Evolutionary conservation across 192 early-diverging fungal genomes (phyloP).

Genomic region (Mortierella claussenii): DNA sequence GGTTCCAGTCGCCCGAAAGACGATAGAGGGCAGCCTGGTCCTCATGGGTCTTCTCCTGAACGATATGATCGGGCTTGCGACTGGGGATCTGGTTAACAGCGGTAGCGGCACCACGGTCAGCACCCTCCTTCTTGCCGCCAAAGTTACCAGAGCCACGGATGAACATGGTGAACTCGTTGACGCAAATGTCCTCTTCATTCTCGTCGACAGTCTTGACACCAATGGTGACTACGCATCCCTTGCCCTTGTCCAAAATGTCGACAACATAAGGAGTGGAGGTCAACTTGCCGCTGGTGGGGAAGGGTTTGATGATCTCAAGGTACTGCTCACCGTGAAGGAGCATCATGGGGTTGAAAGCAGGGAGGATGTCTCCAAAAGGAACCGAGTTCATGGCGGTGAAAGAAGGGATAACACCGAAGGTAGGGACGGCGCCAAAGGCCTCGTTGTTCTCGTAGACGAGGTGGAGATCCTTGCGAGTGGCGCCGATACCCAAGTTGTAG

Average conservation of each 20-base stretch:
- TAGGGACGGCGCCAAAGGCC: constrained; percentile 88
- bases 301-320: constrained; percentile 84
- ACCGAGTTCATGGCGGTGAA: constrained; percentile 76
- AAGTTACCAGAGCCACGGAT: constrained; percentile 93
- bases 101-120: constrained; percentile 81
- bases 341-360: constrained; percentile 94
- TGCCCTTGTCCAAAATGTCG: constrained; percentile 98
- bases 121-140: constrained; percentile 79
- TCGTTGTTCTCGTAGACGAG: constrained; percentile 94
- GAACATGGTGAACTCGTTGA: constrained; percentile 94
- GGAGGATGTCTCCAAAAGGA: constrained; percentile 77
- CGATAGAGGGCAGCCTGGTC: constrained; percentile 97
- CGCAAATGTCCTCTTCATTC: constrained; percentile 77
- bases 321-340: constrained; percentile 99
- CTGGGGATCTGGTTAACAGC: constrained; percentile 83
- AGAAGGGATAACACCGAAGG: constrained; percentile 90
- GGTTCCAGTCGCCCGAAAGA: constrained; percentile 95
- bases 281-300: constrained; percentile 87
- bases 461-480: constrained; percentile 83
- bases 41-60: constrained; percentile 87
- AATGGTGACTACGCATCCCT: constrained; percentile 84
- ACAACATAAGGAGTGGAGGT: constrained; percentile 80
- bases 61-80: constrained; percentile 86
- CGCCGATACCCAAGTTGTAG: constrained; percentile 96
- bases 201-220: constrained; percentile 86